These are phyloP conservation scores for Alectoria sarmentosa DNA, from an alignment of 495 filamentous ascomycete species.

Conservation along the genomic window DNA sequence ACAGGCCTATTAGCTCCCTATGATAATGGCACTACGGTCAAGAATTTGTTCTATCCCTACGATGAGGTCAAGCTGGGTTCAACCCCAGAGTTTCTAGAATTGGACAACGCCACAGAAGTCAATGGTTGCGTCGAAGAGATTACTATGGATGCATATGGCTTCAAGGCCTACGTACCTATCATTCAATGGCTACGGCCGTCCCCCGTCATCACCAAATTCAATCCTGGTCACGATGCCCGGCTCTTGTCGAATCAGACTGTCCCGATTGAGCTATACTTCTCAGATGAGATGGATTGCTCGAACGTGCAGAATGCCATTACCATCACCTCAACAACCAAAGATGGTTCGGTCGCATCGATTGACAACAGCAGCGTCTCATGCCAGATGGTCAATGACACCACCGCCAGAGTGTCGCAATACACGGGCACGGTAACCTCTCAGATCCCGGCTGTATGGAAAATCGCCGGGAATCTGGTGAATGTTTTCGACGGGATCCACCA, in stretches of 20 bases:
- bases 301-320: constrained; percentile 37
- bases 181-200: constrained; percentile 26
- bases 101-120: constrained; percentile 17
- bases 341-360: constrained; percentile 26
- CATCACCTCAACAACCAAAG: constrained; percentile 39
- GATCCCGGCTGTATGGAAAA: constrained; percentile 31
- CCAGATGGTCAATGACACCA: constrained; percentile 20
- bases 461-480: constrained; percentile 35
- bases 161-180: constrained; percentile 26
- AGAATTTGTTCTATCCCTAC: constrained; percentile 47
- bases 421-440: constrained; percentile 32
- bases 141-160: constrained; percentile 22
- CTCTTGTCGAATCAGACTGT: constrained; percentile 34
- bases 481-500: constrained; percentile 45
- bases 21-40: constrained; percentile 36
- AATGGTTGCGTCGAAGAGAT: constrained; percentile 25
- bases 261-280: constrained; percentile 45
- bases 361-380: constrained; percentile 28
- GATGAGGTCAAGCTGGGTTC: constrained; percentile 36
- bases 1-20: constrained; percentile 41
- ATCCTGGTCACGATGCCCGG: constrained; percentile 26
- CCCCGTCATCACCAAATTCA: constrained; percentile 27
- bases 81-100: constrained; percentile 26
- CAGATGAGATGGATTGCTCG: constrained; percentile 50
- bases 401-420: constrained; percentile 26